Base-by-base conservation (phyloP, 192 early-diverging fungal genomes). In the Chytriomyces sp. region DNA sequence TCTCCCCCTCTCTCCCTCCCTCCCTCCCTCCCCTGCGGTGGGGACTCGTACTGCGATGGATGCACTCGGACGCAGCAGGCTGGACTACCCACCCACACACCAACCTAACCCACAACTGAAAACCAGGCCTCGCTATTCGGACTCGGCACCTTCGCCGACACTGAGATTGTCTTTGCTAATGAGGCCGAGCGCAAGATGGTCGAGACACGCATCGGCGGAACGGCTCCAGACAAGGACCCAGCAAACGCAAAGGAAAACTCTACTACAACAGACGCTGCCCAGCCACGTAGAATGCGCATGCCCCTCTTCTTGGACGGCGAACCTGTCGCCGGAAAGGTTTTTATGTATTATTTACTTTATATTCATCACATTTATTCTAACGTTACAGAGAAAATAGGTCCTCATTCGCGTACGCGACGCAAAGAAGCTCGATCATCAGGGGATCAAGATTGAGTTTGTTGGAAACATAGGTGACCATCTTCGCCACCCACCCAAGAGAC, bases 371-470 rank as follows among this genome's bases (percentile, higher is more conserved):
- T 14, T 22, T 49, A 14, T 49, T 49, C 17, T 22, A 49, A n/a
- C n/a, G n/a, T n/a, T n/a, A n/a, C n/a, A n/a, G n/a, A n/a, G n/a
- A n/a, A 58, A 10, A 6, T 69, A 93, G 92, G 89, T 91, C 33
- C 89, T 88, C 49, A 83, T 94, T 54, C 79, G 91, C 40, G 79
- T 92, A 22, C 82, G 81, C 64, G 96, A 98, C 73, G 94, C 93
- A n/a, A 98, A 96, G 78, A 90, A 88, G 66, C 80, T 98, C 54
- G 96, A 99, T 77, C 98, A 99, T 84, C 91, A 95, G 62, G 98
- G 98, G 28, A 98, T 99, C 69, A 98, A 97, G 75, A 92, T 98
- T 40, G 95, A 99, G 79, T 98, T 98, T 81, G 89, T 99, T n/a
- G 98, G 98, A 33, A 89, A 93, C 75, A 99, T 95, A 75, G 91